phyloP scores from a whole-genome alignment of 2,329 filamentous ascomycete species.

The Sclerotinia glacialis region DNA sequence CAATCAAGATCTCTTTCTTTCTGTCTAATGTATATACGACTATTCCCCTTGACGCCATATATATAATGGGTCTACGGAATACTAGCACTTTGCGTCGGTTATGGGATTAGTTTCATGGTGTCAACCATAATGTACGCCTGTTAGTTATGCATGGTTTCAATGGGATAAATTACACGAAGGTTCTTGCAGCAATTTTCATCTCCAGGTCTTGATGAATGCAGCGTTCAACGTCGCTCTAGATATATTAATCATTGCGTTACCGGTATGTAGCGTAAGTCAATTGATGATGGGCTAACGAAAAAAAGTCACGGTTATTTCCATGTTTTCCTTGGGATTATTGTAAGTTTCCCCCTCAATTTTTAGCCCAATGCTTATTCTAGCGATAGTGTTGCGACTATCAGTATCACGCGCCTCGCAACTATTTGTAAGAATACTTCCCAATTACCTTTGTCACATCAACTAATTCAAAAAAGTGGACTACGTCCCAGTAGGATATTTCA shows the following conservation, averaged over 20 bases:
- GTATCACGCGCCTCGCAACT: neutral
- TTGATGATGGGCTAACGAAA: neutral
- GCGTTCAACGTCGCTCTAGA: neutral
- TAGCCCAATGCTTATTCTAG: neutral
- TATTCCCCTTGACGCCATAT: neutral
- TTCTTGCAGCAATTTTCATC: neutral
- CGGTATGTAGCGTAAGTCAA: neutral
- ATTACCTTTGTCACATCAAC: neutral
- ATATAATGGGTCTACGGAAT: neutral
- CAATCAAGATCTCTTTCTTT: neutral
- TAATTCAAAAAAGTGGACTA: neutral
- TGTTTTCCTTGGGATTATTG: conserved; percentile 1
- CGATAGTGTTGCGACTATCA: neutral
- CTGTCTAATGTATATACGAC: neutral
- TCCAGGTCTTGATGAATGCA: neutral
- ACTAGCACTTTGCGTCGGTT: neutral
- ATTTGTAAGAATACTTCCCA: neutral
- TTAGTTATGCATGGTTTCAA: neutral
- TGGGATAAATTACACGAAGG: neutral
- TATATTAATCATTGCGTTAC: neutral
- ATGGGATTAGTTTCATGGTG: neutral
- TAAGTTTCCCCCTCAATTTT: neutral
- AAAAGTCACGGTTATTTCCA: neutral
- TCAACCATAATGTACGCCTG: neutral
- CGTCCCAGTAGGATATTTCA: neutral